Evolutionary conservation across 768 basidiomycete genomes (phyloP).

Genomic region (Amanita rubescens): DNA sequence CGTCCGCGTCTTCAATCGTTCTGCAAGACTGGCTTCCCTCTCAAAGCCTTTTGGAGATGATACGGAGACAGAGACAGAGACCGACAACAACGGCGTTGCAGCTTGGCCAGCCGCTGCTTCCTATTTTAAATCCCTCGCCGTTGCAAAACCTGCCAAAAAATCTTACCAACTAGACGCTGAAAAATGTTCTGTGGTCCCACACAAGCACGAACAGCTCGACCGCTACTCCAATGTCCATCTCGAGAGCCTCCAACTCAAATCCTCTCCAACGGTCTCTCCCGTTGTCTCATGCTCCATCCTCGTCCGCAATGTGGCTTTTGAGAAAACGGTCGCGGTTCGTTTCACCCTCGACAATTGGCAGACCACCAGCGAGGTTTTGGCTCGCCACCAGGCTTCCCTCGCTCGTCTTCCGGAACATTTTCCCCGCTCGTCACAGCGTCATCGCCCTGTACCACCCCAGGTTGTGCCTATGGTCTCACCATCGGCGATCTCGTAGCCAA

Average conservation of each 20-base stretch:
- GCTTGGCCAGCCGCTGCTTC: neutral
- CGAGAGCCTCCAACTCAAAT: slow-evolving; percentile 18
- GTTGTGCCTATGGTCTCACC: neutral
- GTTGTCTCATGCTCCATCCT: slow-evolving; percentile 68
- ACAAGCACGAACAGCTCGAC: neutral
- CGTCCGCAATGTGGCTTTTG: slow-evolving; percentile 80
- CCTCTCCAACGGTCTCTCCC: slow-evolving; percentile 14
- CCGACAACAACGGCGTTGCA: slow-evolving; percentile 14
- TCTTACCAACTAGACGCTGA: slow-evolving; percentile 17
- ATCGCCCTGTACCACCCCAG: no score
- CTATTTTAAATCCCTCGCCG: slow-evolving; percentile 1
- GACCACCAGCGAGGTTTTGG: slow-evolving; percentile 80
- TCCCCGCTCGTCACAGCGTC: slow-evolving; percentile 14
- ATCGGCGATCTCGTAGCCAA: slow-evolving; percentile 13
- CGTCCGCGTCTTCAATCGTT: slow-evolving; percentile 55
- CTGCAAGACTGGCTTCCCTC: slow-evolving; percentile 63
- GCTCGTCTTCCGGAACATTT: slow-evolving; percentile 22
- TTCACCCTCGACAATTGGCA: slow-evolving; percentile 95
- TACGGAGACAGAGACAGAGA: slow-evolving; percentile 39
- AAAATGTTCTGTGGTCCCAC: slow-evolving; percentile 21
- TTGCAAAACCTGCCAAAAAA: neutral
- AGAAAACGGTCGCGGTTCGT: slow-evolving; percentile 77
- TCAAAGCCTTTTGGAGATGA: slow-evolving; percentile 30
- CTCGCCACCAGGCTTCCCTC: slow-evolving; percentile 38
- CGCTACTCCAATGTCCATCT: slow-evolving; percentile 24